Base-by-base conservation (phyloP, 2,329 filamentous ascomycete genomes). In the Ophiostoma novo-ulmi region DNA sequence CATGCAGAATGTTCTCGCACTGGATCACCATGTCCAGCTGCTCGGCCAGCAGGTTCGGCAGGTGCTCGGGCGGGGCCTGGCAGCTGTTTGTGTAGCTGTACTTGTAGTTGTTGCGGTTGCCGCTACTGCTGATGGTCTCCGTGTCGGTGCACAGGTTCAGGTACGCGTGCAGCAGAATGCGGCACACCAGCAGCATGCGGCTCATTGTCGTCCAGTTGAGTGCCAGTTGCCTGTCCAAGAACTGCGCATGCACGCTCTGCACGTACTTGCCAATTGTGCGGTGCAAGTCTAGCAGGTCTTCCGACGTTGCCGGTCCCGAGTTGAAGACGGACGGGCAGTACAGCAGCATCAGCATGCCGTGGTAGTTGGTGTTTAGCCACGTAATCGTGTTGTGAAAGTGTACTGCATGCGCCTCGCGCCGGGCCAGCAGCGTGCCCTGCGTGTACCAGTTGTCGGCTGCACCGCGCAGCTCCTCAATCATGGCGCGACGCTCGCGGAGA, bases 381-480 rank as follows among this genome's bases (percentile, higher is more conserved):
- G 80, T 80, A 48, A 82, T 78, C 1, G 80, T 80, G 71, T 78
- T 82, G 71, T 82, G 81, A n/a, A 82, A 80, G n/a, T 80, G 80
- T 1, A 82, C 75, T 67, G 81, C 80, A 71, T 82, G 80, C 1
- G 78, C 77, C 61, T 82, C 80, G 67, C 79, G 77, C 0, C 80
- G 79, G 5, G 80, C 81, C 70, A 83, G 77, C 17, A 83, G 79
- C 64, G 80, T 83, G 1, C 81, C 81, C 31, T 79, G 80, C 68
- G 78, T 82, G 72, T 83, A 83, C 81, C 82, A 83, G 71, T 82
- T 79, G 69, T 83, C 81, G 26, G 82, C 81, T 31, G 81, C 78
- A 7, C 78, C 76, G 26, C 80, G 77, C 22, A 82, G 75, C 31
- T 76, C 75, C 48, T 77, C 76, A 2, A 80, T 69, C 20, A 80